Percentiles rank a stretch among this genome's conserved stretches.
Evolutionary conservation across 371 early-diverging fungal genomes (phyloP).

Genomic region (Thermomucor indicae-seudaticae): DNA sequence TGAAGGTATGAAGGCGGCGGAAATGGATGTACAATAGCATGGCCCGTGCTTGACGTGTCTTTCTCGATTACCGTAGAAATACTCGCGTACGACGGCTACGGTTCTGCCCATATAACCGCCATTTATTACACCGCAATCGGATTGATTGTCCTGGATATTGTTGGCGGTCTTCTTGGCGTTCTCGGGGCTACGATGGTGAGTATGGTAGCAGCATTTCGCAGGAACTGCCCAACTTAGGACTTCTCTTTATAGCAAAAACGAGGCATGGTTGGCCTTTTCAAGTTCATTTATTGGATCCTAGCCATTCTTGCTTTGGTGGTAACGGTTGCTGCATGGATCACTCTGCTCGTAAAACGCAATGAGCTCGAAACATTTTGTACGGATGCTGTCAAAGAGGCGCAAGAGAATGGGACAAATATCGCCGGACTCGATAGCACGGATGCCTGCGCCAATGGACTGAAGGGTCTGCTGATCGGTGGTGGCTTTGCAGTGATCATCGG

Average conservation of each 20-base stretch:
- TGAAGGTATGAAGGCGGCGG: too few species aligned
- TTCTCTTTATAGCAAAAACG: constrained; percentile 31
- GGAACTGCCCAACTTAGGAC: too few species aligned
- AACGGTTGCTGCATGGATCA: constrained; percentile 17
- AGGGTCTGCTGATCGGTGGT: constrained; percentile 9
- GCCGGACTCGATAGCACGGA: not conserved
- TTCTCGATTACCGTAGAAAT: too few species aligned
- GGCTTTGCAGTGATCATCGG: constrained; percentile 17
- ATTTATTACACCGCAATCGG: not conserved
- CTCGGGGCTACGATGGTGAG: constrained; percentile 5
- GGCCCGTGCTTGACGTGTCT: too few species aligned
- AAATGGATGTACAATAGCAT: too few species aligned
- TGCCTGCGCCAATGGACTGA: constrained; percentile 8
- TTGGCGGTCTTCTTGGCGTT: constrained; percentile 6
- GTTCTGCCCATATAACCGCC: not conserved
- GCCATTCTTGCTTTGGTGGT: constrained; percentile 13
- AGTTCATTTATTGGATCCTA: constrained; percentile 25
- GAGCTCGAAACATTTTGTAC: constrained; percentile 8
- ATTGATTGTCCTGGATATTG: not conserved
- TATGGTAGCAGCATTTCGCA: too few species aligned
- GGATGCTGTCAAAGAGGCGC: constrained; percentile 63
- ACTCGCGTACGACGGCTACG: too few species aligned
- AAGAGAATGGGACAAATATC: not conserved
- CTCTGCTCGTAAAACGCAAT: constrained; percentile 12
- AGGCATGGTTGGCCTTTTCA: constrained; percentile 16